Base-by-base conservation (phyloP, 257 asterid species). In the Solanum piurae region DNA sequence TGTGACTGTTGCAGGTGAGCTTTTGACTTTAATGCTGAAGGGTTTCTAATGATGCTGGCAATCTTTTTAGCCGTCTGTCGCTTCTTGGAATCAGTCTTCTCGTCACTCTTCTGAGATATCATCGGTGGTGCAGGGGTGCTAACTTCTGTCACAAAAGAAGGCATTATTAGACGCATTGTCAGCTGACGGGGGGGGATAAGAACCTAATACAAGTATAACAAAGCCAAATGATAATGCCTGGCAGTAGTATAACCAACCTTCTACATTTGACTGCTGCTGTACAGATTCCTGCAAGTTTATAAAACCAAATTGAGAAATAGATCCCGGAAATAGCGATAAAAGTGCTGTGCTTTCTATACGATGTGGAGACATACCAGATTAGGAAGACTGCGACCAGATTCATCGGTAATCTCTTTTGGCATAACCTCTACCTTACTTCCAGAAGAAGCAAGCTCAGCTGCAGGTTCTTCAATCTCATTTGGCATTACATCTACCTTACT, bases 81-180 rank as follows among this genome's bases (percentile, higher is more conserved):
- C 92, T 88, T 96, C 90, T 90, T 92, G 73, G 92, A 89, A 21
- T 89, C 91, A 55, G 79, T 90, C 64, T 79, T 92, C 83, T 74
- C 72, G 55, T 83, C 42, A n/a, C 86, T 62, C 52, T 40, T 83
- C 83, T 37, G 74, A 29, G 74, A 36, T 62, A 73, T 83, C 11
- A 64, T 90, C 55, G 64, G 88, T 9, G 94, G 94, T 79, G 92
- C 95, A 52, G 98, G 98, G 27, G 98, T 95, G 89, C 95, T 92
- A 88, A 91, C 88, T 66, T 90, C 96, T 44, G 90, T 20, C 88
- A 77, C 58, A 37, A 74, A 31, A 68, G 0, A 31, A 69, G 2
- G 21, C 40, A 36, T 27, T 40, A 27, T 75, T 38, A 21, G 72
- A 84, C n/a, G 72, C 58, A 87, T 13, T 11, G 16, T 52, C 27